These are phyloP conservation scores for Austropuccinia psidii DNA, from an alignment of 1,284 basidiomycete genomes.

Conservation along the genomic window DNA sequence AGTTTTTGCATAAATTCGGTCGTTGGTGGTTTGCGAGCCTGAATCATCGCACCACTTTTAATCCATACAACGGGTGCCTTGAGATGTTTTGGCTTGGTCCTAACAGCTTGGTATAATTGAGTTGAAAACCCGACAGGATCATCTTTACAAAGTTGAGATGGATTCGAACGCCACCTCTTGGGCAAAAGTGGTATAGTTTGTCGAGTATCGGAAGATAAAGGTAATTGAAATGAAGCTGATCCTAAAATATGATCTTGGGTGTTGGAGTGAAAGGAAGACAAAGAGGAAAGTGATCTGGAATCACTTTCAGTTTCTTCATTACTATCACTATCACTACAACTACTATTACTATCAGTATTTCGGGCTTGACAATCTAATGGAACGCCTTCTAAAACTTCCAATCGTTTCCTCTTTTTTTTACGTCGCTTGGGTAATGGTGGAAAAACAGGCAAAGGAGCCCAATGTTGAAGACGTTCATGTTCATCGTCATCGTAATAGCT, in stretches of 20 bases:
- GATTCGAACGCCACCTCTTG: conserved; percentile 23
- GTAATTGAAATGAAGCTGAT: conserved; percentile 1
- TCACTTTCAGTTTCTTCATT: conserved; percentile 14
- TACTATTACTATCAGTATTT: conserved; percentile 27
- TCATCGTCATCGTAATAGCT: conserved; percentile 25
- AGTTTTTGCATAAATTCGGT: conserved; percentile 31
- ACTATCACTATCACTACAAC: conserved; percentile 27
- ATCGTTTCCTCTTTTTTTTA: conserved; percentile 31
- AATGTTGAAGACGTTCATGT: conserved; percentile 21
- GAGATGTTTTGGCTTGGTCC: background rate
- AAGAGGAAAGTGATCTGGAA: conserved; percentile 9
- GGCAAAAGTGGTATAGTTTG: background rate
- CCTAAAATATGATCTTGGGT: background rate
- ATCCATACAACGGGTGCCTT: conserved; percentile 28
- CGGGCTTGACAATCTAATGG: conserved; percentile 18
- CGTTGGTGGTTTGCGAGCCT: conserved; percentile 28
- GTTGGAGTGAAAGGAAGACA: background rate
- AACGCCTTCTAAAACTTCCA: conserved; percentile 1
- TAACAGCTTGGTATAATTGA: background rate
- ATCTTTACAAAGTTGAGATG: background rate
- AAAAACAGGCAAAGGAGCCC: conserved; percentile 29
- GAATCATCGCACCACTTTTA: conserved; percentile 29
- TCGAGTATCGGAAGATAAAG: conserved; percentile 8
- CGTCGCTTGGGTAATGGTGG: conserved; percentile 19
- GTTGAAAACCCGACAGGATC: background rate